Evolutionary conservation across 768 basidiomycete species (phyloP).

Genomic region (Tricholoma furcatifolium): DNA sequence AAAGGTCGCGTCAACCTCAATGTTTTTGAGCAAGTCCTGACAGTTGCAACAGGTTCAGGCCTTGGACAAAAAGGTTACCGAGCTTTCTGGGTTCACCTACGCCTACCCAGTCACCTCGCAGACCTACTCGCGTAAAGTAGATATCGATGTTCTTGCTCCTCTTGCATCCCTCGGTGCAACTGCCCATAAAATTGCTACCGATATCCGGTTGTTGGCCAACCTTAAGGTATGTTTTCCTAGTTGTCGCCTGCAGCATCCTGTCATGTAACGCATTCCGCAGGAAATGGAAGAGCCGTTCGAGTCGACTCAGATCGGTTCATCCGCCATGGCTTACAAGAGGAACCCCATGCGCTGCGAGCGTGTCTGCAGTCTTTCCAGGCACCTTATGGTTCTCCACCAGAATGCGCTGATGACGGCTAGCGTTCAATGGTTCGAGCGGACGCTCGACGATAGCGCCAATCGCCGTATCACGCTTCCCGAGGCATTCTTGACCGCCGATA

Average conservation of each 20-base stretch:
- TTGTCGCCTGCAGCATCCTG: background rate
- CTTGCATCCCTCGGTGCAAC: slow-evolving; percentile 91
- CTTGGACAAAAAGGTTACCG: slow-evolving; percentile 85
- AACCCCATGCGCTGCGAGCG: slow-evolving; percentile 99
- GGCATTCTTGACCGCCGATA: slow-evolving; percentile 96
- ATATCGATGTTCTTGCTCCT: slow-evolving; percentile 88
- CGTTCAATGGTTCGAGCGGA: slow-evolving; percentile 98
- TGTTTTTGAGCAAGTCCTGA: background rate
- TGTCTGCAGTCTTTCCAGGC: slow-evolving; percentile 93
- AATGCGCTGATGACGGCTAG: slow-evolving; percentile 94
- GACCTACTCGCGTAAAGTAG: slow-evolving; percentile 98
- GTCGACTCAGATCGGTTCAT: slow-evolving; percentile 96
- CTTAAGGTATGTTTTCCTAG: slow-evolving; percentile 59
- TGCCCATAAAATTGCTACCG: slow-evolving; percentile 97
- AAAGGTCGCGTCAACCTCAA: slow-evolving; percentile 50
- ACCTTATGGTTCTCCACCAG: slow-evolving; percentile 94
- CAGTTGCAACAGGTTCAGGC: slow-evolving; percentile 64
- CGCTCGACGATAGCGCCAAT: slow-evolving; percentile 97
- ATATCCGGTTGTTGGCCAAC: slow-evolving; percentile 91
- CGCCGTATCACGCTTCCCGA: slow-evolving; percentile 95
- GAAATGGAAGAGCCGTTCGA: slow-evolving; percentile 99
- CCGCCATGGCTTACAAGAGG: slow-evolving; percentile 98
- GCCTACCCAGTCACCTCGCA: slow-evolving; percentile 98
- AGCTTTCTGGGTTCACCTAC: slow-evolving; percentile 89
- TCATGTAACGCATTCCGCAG: slow-evolving; percentile 28